A percentile compares a stretch with the other conserved stretches of the same genome.
Evolutionary conservation across 768 basidiomycete genomes (phyloP).

Genomic region (Tylopilus subfusipes): DNA sequence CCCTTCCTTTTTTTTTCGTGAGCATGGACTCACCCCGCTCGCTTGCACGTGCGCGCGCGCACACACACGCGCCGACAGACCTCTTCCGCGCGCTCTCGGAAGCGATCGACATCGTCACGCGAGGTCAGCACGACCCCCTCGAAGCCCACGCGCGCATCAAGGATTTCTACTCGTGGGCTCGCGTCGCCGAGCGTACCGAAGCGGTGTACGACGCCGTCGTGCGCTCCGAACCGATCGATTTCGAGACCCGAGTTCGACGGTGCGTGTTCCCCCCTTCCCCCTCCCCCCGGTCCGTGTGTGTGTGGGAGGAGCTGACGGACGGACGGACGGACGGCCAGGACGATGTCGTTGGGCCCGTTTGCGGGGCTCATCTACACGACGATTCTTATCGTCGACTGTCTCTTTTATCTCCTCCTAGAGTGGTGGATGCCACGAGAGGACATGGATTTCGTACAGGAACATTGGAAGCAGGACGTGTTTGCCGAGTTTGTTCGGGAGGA

Average conservation of each 20-base stretch:
- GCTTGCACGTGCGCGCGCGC: neutral
- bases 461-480: constrained; percentile 49
- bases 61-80: constrained; percentile 47
- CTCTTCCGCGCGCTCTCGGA: constrained; percentile 79
- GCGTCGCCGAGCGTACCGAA: constrained; percentile 79
- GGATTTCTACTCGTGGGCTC: constrained; percentile 83
- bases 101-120: constrained; percentile 67
- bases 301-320: no score
- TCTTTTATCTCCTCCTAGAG: constrained; percentile 84
- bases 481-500: constrained; percentile 12
- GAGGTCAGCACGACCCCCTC: constrained; percentile 69
- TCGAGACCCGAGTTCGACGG: constrained; percentile 79
- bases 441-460: constrained; percentile 67
- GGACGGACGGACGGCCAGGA: constrained; percentile 38
- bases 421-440: constrained; percentile 77
- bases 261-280: constrained; percentile 33
- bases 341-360: constrained; percentile 72
- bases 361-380: constrained; percentile 86
- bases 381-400: constrained; percentile 84
- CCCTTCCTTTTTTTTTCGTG: no score
- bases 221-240: constrained; percentile 54
- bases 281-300: no score
- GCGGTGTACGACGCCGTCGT: constrained; percentile 73
- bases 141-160: constrained; percentile 74
- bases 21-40: no score